Conservation (phyloP, 2,329 filamentous ascomycete species). For the Verticillium tricorpus region DNA sequence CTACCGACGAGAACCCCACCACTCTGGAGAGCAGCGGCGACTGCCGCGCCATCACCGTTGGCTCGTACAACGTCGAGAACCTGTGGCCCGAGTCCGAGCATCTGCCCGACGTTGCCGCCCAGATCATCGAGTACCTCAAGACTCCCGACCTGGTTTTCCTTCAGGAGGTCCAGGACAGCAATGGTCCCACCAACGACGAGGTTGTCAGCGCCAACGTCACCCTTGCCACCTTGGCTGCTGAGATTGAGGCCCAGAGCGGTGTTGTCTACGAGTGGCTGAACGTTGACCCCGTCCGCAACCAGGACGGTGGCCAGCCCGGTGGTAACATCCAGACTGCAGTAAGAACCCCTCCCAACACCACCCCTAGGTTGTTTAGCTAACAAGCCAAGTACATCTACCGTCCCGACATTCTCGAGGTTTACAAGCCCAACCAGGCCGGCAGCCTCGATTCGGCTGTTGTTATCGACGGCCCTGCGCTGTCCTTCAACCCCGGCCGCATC, state of each 20-base stretch:
- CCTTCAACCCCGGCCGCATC: slow-evolving; percentile 65
- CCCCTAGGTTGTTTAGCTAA: too few relatives aligned
- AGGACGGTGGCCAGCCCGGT: slow-evolving; percentile 63
- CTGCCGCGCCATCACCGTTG: slow-evolving; percentile 60
- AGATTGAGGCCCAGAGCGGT: slow-evolving; percentile 44
- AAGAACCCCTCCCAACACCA: neutral
- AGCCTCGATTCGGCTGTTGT: slow-evolving; percentile 53
- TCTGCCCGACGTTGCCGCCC: slow-evolving; percentile 53
- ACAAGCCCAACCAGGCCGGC: slow-evolving; percentile 52
- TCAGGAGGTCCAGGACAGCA: slow-evolving; percentile 68
- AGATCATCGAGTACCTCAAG: slow-evolving; percentile 60
- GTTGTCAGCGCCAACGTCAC: slow-evolving; percentile 53
- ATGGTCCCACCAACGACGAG: slow-evolving; percentile 56
- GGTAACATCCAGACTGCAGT: slow-evolving; percentile 66
- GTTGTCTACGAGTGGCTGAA: slow-evolving; percentile 56
- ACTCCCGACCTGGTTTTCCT: slow-evolving; percentile 63
- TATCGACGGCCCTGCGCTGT: slow-evolving; percentile 52
- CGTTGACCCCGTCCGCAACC: slow-evolving; percentile 53
- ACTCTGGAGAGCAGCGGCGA: slow-evolving; percentile 48
- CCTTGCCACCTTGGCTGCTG: slow-evolving; percentile 47
- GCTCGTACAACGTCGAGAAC: slow-evolving; percentile 69
- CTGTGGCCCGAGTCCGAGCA: slow-evolving; percentile 51
- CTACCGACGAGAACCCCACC: slow-evolving; percentile 43
- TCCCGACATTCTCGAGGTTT: slow-evolving; percentile 52
- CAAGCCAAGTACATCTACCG: slow-evolving; percentile 56